phyloP scores from a whole-genome alignment of 1,284 basidiomycete genomes.

The Ganoderma lingzhi region DNA sequence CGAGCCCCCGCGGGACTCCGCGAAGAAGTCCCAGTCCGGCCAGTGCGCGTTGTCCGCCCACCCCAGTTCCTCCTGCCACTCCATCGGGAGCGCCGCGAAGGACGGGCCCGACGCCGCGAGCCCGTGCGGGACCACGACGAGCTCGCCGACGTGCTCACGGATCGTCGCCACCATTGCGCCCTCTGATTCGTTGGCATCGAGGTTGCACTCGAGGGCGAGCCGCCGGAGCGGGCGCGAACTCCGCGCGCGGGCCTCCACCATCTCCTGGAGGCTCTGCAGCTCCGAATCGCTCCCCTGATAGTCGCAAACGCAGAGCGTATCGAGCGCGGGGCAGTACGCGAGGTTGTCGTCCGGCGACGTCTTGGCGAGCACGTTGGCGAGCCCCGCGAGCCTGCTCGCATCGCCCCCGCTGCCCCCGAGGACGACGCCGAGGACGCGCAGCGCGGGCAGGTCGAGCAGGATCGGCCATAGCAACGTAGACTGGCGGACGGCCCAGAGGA shows the following conservation, averaged over 20 bases:
- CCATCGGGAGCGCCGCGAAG: neutral
- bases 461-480: neutral
- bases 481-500: conserved; percentile 10
- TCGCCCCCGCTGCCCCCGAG: neutral
- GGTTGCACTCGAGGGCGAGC: conserved; percentile 2
- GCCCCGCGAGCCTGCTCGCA: neutral
- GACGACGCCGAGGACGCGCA: conserved; percentile 11
- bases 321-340: conserved; percentile 9
- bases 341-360: neutral
- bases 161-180: neutral
- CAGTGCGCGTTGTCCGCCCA: conserved; percentile 9
- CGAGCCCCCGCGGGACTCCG: neutral
- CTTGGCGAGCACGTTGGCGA: neutral
- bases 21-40: conserved; percentile 19
- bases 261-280: neutral
- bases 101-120: neutral
- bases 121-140: conserved; percentile 8
- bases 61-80: conserved; percentile 12
- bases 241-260: conserved; percentile 1
- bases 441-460: conserved; percentile 6
- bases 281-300: neutral
- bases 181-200: neutral
- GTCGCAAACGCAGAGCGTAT: conserved; percentile 5
- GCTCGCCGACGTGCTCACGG: conserved; percentile 6
- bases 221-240: neutral